Percentiles rank a stretch among this genome's conserved stretches.
Evolutionary conservation across 768 basidiomycete genomes (phyloP).

Genomic region (Suillus weaverae): DNA sequence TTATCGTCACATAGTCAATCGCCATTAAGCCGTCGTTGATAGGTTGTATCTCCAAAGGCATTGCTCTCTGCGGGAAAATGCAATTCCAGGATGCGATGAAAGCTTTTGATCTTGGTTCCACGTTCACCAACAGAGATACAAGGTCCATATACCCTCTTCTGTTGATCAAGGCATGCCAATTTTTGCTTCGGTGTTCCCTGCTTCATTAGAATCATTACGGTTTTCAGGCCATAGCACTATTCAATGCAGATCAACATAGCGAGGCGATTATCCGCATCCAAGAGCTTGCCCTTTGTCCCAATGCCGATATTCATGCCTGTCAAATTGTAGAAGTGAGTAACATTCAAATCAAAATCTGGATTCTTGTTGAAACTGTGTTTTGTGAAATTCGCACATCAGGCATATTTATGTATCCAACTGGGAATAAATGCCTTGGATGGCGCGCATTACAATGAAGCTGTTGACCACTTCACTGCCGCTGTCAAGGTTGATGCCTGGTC

Average conservation of each 20-base stretch:
- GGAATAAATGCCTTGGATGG: not conserved
- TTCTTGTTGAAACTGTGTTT: no score
- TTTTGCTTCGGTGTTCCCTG: not conserved
- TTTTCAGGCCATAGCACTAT: not conserved
- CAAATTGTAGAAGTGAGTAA: not conserved
- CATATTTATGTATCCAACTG: not conserved
- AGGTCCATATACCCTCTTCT: not conserved
- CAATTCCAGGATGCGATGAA: not conserved
- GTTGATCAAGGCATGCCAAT: not conserved
- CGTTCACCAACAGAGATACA: not conserved
- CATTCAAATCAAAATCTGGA: no score
- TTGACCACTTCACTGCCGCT: not conserved
- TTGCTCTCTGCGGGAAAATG: not conserved
- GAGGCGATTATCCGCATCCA: not conserved
- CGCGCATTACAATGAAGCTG: not conserved
- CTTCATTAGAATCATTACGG: not conserved
- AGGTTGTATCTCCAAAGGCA: not conserved
- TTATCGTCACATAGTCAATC: not conserved
- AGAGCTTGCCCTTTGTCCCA: not conserved
- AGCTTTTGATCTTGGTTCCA: not conserved
- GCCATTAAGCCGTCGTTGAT: not conserved
- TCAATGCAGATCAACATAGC: not conserved
- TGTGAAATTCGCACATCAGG: not conserved
- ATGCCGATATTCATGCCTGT: not conserved
- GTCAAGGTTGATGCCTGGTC: not conserved